Evolutionary conservation across 371 early-diverging fungal genomes (phyloP).

Genomic region (Mortierella sp.): DNA sequence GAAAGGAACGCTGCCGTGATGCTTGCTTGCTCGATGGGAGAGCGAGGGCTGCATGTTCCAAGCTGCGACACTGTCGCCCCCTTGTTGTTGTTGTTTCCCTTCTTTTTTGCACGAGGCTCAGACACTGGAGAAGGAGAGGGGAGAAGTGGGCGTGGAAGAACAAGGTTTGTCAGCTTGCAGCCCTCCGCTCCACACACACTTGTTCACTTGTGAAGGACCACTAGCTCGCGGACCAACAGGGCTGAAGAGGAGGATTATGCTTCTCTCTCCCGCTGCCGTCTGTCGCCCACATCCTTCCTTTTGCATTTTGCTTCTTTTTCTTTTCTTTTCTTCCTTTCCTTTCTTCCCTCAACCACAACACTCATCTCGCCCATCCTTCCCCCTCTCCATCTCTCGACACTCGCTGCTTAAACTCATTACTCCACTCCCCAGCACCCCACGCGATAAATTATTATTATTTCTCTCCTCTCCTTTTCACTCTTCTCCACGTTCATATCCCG

Average conservation of each 20-base stretch:
- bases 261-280: too few relatives aligned
- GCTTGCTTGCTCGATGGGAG: not conserved
- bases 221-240: not conserved
- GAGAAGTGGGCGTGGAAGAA: not conserved
- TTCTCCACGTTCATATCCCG: not conserved
- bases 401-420: not conserved
- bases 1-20: not conserved
- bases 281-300: not conserved
- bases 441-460: not conserved
- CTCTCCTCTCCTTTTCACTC: not conserved
- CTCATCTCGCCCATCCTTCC: not conserved
- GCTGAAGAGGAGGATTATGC: not conserved
- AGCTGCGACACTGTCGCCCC: not conserved
- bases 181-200: not conserved
- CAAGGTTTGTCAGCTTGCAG: constrained; percentile 13
- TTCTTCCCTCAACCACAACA: not conserved
- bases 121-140: not conserved
- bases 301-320: not conserved
- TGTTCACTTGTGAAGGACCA: not conserved
- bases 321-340: not conserved
- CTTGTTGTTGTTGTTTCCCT: not conserved
- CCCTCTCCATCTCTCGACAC: not conserved
- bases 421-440: not conserved
- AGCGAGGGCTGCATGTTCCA: not conserved
- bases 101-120: constrained; percentile 5